Conservation (phyloP, 129 eudicot species). For the Escallonia rubra region DNA sequence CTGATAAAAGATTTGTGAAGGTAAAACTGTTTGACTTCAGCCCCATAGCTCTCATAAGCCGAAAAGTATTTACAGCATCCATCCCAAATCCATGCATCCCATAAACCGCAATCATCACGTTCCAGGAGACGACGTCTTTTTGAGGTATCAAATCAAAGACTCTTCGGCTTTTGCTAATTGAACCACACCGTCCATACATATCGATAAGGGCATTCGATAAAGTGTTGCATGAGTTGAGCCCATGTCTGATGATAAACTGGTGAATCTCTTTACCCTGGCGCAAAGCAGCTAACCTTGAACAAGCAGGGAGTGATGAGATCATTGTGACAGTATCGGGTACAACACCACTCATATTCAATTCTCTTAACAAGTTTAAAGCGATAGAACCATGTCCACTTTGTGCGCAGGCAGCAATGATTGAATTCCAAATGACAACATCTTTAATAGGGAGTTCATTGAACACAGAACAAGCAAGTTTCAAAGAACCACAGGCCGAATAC, state of each 20-base stretch:
- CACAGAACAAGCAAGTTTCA: slow-evolving; percentile 25
- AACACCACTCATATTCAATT: slow-evolving; percentile 18
- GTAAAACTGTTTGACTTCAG: slow-evolving; percentile 38
- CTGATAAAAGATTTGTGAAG: slow-evolving; percentile 44
- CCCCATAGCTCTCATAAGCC: slow-evolving; percentile 31
- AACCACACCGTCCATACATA: slow-evolving; percentile 52
- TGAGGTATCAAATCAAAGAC: slow-evolving; percentile 35
- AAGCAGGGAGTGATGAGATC: slow-evolving; percentile 33
- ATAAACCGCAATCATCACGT: slow-evolving; percentile 49
- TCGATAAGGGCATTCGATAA: slow-evolving; percentile 33
- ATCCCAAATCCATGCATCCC: slow-evolving; percentile 45
- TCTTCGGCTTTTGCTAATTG: slow-evolving; percentile 30
- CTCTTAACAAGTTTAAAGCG: slow-evolving; percentile 41
- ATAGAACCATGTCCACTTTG: slow-evolving; percentile 35
- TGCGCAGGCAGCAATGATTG: slow-evolving; percentile 37
- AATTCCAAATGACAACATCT: slow-evolving; percentile 46
- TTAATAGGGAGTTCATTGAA: slow-evolving; percentile 28
- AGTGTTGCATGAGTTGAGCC: not conserved
- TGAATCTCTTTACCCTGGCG: slow-evolving; percentile 15
- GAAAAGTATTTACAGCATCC: slow-evolving; percentile 33
- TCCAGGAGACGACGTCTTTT: slow-evolving; percentile 53
- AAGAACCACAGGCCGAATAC: slow-evolving; percentile 34
- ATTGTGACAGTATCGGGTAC: slow-evolving; percentile 42
- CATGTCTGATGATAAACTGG: not conserved
- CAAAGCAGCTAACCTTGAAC: slow-evolving; percentile 17